phyloP scores from a whole-genome alignment of 108 stramenopile species.

The Pseudonitzschia delicatissima region DNA sequence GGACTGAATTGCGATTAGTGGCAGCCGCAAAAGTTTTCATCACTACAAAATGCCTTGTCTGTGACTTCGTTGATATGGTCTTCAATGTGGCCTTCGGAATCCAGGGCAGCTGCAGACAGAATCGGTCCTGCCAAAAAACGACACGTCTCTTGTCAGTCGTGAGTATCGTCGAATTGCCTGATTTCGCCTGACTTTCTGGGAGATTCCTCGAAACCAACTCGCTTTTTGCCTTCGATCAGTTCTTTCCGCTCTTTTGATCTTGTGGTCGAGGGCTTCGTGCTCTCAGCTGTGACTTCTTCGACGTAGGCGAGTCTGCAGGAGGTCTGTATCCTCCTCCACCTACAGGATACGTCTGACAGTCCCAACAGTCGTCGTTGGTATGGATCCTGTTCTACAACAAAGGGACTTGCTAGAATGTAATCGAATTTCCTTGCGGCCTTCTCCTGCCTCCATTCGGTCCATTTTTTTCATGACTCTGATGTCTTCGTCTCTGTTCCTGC shows the following conservation, averaged over 20 bases:
- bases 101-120: conserved; percentile 30
- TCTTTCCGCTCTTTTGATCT: not conserved
- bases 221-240: not conserved
- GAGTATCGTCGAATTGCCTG: conserved; percentile 70
- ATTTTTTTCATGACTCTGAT: conserved; percentile 75
- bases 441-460: conserved; percentile 79
- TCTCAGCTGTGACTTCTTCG: conserved; percentile 4
- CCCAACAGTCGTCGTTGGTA: conserved; percentile 40
- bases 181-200: conserved; percentile 28
- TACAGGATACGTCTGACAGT: not conserved
- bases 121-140: conserved; percentile 73
- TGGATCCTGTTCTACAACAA: conserved; percentile 43
- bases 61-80: conserved; percentile 87
- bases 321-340: conserved; percentile 15
- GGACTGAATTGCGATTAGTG: conserved; percentile 88
- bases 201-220: conserved; percentile 10
- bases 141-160: conserved; percentile 51
- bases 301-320: conserved; percentile 8
- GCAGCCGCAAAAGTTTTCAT: conserved; percentile 90
- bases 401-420: conserved; percentile 76
- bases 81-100: conserved; percentile 64
- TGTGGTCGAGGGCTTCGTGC: conserved; percentile 9
- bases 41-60: conserved; percentile 89
- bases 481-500: conserved; percentile 67
- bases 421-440: conserved; percentile 81